A percentile compares a stretch with the other conserved stretches of the same genome.
These are phyloP conservation scores for Corylus americana DNA, from an alignment of 306 rosid species.

Conservation along the genomic window DNA sequence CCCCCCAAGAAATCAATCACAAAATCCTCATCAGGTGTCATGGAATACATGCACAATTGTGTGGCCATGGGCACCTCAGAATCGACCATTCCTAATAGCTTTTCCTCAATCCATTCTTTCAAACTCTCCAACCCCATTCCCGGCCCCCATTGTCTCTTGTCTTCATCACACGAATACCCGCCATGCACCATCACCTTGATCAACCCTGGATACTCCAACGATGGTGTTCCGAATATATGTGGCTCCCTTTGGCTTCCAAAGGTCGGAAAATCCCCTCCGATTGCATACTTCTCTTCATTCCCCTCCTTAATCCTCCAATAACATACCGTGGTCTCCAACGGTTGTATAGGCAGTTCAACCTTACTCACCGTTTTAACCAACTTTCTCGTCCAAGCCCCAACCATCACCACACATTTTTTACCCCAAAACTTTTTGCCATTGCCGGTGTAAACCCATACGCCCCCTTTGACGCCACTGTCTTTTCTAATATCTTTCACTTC, in stretches of 20 bases:
- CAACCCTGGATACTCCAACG: slow-evolving; percentile 82
- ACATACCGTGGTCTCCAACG: slow-evolving; percentile 52
- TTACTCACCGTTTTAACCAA: slow-evolving; percentile 60
- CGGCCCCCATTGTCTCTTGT: slow-evolving; percentile 69
- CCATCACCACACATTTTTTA: slow-evolving; percentile 80
- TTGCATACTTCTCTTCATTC: slow-evolving; percentile 33
- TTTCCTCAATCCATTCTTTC: slow-evolving; percentile 57
- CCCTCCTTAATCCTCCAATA: slow-evolving; percentile 87
- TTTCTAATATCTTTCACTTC: slow-evolving; percentile 54
- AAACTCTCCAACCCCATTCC: slow-evolving; percentile 34
- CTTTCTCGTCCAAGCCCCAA: slow-evolving; percentile 73
- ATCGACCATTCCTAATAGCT: slow-evolving; percentile 59
- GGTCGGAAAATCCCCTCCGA: slow-evolving; percentile 67
- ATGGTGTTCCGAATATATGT: slow-evolving; percentile 67
- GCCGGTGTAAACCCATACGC: slow-evolving; percentile 40
- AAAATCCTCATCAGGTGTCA: slow-evolving; percentile 82
- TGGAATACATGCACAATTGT: slow-evolving; percentile 74
- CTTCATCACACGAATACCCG: slow-evolving; percentile 71
- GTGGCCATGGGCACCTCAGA: slow-evolving; percentile 51
- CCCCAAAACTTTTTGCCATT: slow-evolving; percentile 51
- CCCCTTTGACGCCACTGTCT: slow-evolving; percentile 14
- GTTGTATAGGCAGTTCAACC: slow-evolving; percentile 60
- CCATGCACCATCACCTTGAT: slow-evolving; percentile 70
- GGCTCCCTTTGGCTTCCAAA: slow-evolving; percentile 47
- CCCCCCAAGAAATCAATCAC: slow-evolving; percentile 86